Conservation (phyloP, 2,329 filamentous ascomycete species). For the Diaporthe aspalathi region DNA sequence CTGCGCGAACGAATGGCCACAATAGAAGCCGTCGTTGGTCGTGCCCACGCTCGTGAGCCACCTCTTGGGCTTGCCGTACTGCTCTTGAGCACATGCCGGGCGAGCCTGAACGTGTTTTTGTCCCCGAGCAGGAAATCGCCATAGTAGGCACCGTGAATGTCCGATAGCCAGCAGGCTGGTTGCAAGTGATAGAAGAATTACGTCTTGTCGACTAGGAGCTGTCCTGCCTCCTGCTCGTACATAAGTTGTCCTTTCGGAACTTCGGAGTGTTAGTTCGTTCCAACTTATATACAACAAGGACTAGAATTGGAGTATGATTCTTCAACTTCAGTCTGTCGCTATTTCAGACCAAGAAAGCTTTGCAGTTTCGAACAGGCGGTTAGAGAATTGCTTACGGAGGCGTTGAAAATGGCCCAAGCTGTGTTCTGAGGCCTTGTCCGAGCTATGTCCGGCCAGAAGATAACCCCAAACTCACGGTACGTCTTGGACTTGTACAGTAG, state of each 20-base stretch:
- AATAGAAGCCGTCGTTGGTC: constrained; percentile 45
- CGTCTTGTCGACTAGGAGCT: constrained; percentile 51
- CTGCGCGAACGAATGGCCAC: constrained; percentile 50
- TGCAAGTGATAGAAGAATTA: constrained; percentile 52
- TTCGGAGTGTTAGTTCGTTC: too few species aligned
- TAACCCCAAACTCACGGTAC: constrained; percentile 44
- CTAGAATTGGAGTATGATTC: neutral
- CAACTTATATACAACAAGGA: neutral
- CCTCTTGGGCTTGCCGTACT: constrained; percentile 45
- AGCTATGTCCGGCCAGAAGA: constrained; percentile 53
- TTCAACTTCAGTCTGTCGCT: neutral
- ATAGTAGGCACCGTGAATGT: constrained; percentile 41
- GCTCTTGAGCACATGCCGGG: constrained; percentile 50
- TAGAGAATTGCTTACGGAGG: constrained; percentile 31
- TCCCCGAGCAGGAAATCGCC: constrained; percentile 48
- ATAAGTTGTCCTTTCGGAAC: constrained; percentile 50
- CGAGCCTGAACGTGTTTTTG: constrained; percentile 51
- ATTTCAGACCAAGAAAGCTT: neutral
- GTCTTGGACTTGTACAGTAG: neutral
- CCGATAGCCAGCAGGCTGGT: constrained; percentile 49
- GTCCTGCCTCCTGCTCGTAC: constrained; percentile 50
- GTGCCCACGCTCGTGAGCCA: constrained; percentile 49
- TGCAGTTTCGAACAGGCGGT: neutral
- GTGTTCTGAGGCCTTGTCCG: constrained; percentile 46
- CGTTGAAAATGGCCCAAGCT: constrained; percentile 51